Evolutionary conservation across 1,284 basidiomycete genomes (phyloP), one percentile per base, ranked within the genome.

Genomic region (Marasmius tenuissimus): DNA sequence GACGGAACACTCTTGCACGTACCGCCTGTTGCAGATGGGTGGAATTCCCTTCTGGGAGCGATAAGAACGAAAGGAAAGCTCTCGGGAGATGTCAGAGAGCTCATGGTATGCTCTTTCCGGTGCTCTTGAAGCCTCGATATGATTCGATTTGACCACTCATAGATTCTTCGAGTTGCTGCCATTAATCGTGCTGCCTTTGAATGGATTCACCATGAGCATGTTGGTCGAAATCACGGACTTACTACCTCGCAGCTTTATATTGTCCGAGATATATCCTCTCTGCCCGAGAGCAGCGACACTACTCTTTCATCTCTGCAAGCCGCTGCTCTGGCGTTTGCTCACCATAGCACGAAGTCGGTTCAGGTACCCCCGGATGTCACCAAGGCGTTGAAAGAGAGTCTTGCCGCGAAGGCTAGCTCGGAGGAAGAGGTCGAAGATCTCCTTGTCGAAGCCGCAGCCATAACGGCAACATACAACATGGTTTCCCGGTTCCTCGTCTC

Each of bases 181-280:
- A 68, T 81, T 18, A 86, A 85, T 65, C 65, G 73, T 38, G 83
- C 83, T 18, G 75, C 77, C 9, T 86, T 81, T 60, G 83, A 85
- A 70, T 86, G 84, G 84, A 79, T 81, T 14, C 81, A 83, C n/a
- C 84, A 85, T 63, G 83, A 84, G 58, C 75, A 68, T 34, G 73
- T 84, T 16, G 84, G 75, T 1, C 71, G 81, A 14, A 67, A 71
- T 11, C 74, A 75, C 59, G 83, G 83, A 1, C 67, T 85, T n/a
- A 77, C 72, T 0, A 78, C 76, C 0, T 71, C 74, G 0, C 83
- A 86, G 64, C 74, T 86, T 1, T 78, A 75, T 65, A 66, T 76
- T 38, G 77, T 82, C 52, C 75, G 83, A 37, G 81, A 85, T 65
- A 72, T 72, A 0, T 67, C 71, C 7, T 75, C 60, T 42, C 59